These are phyloP conservation scores for Sclerotinia minor DNA, from an alignment of 2,329 filamentous ascomycete species.

Conservation along the genomic window DNA sequence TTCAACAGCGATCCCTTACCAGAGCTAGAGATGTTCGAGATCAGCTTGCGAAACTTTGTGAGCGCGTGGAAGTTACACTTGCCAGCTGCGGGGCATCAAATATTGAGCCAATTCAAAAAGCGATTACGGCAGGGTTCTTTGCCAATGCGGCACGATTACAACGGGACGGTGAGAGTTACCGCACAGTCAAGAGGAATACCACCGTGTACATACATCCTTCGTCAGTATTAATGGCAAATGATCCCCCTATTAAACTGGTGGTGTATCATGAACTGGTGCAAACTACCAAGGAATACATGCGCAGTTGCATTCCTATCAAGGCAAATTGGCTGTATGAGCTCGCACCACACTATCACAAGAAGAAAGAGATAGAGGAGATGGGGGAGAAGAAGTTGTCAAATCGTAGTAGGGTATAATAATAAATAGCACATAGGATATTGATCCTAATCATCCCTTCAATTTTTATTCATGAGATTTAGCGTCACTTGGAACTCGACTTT, in stretches of 20 bases:
- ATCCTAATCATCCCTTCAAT: not conserved
- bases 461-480: not conserved
- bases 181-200: constrained; percentile 86
- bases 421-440: not conserved
- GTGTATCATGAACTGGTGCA: constrained; percentile 83
- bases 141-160: constrained; percentile 85
- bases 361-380: constrained; percentile 80
- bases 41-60: constrained; percentile 87
- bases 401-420: constrained; percentile 17
- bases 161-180: constrained; percentile 81
- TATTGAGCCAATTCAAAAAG: constrained; percentile 77
- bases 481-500: not conserved
- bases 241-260: constrained; percentile 77
- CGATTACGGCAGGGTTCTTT: constrained; percentile 91
- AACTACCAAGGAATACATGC: constrained; percentile 90
- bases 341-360: constrained; percentile 93
- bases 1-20: constrained; percentile 87
- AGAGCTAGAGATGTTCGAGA: constrained; percentile 89
- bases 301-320: constrained; percentile 81
- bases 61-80: constrained; percentile 81
- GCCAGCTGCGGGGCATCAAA: constrained; percentile 70
- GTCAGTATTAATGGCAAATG: constrained; percentile 73
- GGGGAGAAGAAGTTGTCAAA: constrained; percentile 78
- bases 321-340: constrained; percentile 83
- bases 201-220: constrained; percentile 91